These are phyloP conservation scores for Paecilomyces fulvus DNA, from an alignment of 2,329 filamentous ascomycete species.

Conservation along the genomic window DNA sequence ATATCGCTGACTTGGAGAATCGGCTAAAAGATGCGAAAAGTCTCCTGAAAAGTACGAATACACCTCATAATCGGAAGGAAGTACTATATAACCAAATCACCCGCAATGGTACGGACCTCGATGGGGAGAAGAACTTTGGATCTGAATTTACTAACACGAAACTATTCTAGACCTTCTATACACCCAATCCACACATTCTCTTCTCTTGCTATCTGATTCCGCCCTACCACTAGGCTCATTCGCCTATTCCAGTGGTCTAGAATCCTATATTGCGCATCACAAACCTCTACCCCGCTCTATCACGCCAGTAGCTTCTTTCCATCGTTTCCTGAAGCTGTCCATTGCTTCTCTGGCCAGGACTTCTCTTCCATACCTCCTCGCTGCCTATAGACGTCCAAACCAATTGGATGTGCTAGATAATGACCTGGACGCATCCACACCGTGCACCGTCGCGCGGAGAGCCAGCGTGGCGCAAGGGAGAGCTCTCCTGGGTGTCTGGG, in stretches of 20 bases:
- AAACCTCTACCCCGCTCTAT: conserved; percentile 27
- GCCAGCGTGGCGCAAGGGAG: conserved; percentile 54
- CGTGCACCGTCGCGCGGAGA: conserved; percentile 53
- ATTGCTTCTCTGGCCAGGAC: conserved; percentile 51
- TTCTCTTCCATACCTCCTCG: conserved; percentile 52
- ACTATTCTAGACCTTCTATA: conserved; percentile 12
- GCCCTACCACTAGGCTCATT: conserved; percentile 57
- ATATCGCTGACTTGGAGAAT: conserved; percentile 41
- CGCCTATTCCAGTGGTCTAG: conserved; percentile 56
- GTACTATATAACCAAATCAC: conserved; percentile 2
- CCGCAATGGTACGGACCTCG: conserved; percentile 5
- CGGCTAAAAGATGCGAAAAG: conserved; percentile 39
- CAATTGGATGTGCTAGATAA: conserved; percentile 49
- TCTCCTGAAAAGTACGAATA: conserved; percentile 24
- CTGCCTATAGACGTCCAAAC: conserved; percentile 44
- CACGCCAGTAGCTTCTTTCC: conserved; percentile 37
- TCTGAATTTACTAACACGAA: no score
- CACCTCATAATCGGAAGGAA: conserved; percentile 1
- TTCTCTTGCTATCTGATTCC: conserved; percentile 56
- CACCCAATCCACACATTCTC: conserved; percentile 37
- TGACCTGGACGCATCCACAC: conserved; percentile 54
- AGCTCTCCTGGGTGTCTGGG: conserved; percentile 53
- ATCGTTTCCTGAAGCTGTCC: conserved; percentile 49
- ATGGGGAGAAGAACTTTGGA: no score
- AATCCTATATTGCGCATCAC: conserved; percentile 55